Percentiles rank a stretch among this genome's conserved stretches.
Evolutionary conservation across 352 stramenopile genomes (phyloP).

Genomic region (Hyaloperonospora arabidopsidis): DNA sequence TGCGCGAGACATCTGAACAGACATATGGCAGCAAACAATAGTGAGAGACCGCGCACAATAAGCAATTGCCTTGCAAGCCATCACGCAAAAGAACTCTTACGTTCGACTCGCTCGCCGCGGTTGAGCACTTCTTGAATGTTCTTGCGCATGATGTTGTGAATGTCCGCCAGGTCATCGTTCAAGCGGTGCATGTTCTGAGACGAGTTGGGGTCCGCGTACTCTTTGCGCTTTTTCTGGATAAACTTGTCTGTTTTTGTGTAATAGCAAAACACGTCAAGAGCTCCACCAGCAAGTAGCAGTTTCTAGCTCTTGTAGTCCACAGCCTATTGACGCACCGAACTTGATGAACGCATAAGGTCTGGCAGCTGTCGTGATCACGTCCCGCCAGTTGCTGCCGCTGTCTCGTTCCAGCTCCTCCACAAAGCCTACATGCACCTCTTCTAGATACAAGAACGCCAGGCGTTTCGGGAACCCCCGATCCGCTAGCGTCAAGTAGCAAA

Average conservation of each 20-base stretch:
- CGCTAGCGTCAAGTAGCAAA: conserved; percentile 96
- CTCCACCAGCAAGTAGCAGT: background rate
- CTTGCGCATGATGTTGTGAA: conserved; percentile 98
- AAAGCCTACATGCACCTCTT: conserved; percentile 92
- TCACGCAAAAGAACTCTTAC: conserved; percentile 33
- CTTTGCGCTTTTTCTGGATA: conserved; percentile 96
- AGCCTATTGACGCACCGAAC: conserved; percentile 64
- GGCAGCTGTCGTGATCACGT: conserved; percentile 91
- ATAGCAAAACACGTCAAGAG: background rate
- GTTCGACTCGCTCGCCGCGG: conserved; percentile 81
- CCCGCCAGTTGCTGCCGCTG: conserved; percentile 86
- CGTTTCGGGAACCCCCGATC: conserved; percentile 96
- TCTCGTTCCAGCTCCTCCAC: conserved; percentile 91
- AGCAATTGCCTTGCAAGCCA: conserved; percentile 2
- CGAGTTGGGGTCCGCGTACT: conserved; percentile 95
- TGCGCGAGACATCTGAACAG: conserved; percentile 69
- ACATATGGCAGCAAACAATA: conserved; percentile 3
- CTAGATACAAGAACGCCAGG: conserved; percentile 95
- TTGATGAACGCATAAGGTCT: conserved; percentile 99
- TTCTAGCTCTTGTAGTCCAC: background rate
- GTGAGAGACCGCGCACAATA: background rate
- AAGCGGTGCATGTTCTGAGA: conserved; percentile 93
- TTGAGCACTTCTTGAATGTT: conserved; percentile 95
- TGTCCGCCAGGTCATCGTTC: conserved; percentile 96
- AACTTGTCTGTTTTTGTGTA: conserved; percentile 82